phyloP scores from a whole-genome alignment of 2,329 filamentous ascomycete species.

The Alternaria triticina region DNA sequence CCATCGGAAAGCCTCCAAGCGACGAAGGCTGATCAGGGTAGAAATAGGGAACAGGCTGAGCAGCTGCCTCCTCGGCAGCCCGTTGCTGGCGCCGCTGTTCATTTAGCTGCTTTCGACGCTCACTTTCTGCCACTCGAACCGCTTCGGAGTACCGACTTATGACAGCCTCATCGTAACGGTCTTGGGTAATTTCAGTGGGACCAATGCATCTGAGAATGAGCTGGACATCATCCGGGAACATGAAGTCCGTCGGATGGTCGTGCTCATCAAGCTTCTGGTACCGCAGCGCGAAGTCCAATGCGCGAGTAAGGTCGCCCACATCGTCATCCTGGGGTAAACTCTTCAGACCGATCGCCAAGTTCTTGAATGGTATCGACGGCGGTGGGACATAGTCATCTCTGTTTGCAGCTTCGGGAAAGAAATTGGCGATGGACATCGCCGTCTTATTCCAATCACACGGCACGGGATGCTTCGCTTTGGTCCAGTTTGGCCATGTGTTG shows the following conservation, averaged over 20 bases:
- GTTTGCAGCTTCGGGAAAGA: conserved; percentile 8
- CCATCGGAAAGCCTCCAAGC: neutral
- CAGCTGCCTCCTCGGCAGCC: neutral
- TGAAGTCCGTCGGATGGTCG: conserved; percentile 3
- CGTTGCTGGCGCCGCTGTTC: neutral
- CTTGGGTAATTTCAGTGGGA: neutral
- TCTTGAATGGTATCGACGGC: conserved; percentile 21
- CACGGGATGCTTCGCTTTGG: conserved; percentile 5
- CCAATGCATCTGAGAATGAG: conserved; percentile 18
- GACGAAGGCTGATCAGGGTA: neutral
- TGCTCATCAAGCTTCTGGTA: conserved; percentile 3
- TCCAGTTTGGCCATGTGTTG: conserved; percentile 7
- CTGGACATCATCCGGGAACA: conserved; percentile 30
- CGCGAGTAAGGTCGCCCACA: conserved; percentile 34
- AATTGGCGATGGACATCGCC: conserved; percentile 5
- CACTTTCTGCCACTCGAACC: neutral
- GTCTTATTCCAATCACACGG: conserved; percentile 14
- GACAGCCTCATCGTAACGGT: conserved; percentile 1
- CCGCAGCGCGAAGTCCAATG: conserved; percentile 23
- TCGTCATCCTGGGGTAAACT: conserved; percentile 25
- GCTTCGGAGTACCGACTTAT: neutral
- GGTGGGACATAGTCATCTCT: neutral
- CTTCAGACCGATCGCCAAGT: conserved; percentile 25
- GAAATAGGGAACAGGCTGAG: neutral
- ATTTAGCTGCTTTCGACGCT: neutral